These are phyloP conservation scores for Salix brachista DNA, from an alignment of 345 rosid genomes.

Conservation along the genomic window DNA sequence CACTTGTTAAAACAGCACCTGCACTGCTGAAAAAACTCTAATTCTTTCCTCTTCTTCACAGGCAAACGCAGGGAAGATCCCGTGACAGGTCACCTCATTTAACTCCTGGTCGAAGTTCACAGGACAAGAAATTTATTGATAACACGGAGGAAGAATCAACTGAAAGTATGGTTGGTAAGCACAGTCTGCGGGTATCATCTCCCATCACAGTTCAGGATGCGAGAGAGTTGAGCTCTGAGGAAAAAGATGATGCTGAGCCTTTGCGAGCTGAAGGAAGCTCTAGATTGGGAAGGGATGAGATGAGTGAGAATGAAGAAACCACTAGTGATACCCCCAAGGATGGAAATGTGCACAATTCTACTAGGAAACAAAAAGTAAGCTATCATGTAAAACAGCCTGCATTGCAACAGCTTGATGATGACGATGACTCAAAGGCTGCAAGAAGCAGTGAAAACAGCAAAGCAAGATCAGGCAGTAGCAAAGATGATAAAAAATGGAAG, in stretches of 20 bases:
- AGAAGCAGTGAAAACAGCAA: conserved; percentile 91
- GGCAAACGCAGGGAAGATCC: conserved; percentile 32
- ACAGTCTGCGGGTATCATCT: conserved; percentile 37
- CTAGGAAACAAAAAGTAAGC: conserved; percentile 36
- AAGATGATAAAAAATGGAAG: conserved; percentile 61
- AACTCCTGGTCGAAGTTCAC: conserved; percentile 44
- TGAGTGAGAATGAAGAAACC: conserved; percentile 21
- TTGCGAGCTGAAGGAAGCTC: conserved; percentile 41
- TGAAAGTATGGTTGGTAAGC: conserved; percentile 58
- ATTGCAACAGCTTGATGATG: conserved; percentile 56
- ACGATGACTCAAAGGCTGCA: conserved; percentile 67
- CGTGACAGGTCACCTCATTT: conserved; percentile 39
- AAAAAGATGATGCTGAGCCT: conserved; percentile 42
- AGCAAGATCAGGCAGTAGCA: conserved; percentile 81
- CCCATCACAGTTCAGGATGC: conserved; percentile 41
- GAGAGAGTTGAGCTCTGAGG: conserved; percentile 52
- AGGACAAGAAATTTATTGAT: conserved; percentile 36
- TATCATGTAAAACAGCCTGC: conserved; percentile 41
- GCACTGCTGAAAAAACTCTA: background rate
- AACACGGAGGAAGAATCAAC: conserved; percentile 48
- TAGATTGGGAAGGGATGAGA: conserved; percentile 46
- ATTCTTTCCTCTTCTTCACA: conserved; percentile 14
- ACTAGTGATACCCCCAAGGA: conserved; percentile 28
- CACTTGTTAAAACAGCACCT: background rate
- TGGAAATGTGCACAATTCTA: conserved; percentile 19